phyloP scores from a whole-genome alignment of 2,329 filamentous ascomycete genomes.

The Aspergillus quadrilineatus region DNA sequence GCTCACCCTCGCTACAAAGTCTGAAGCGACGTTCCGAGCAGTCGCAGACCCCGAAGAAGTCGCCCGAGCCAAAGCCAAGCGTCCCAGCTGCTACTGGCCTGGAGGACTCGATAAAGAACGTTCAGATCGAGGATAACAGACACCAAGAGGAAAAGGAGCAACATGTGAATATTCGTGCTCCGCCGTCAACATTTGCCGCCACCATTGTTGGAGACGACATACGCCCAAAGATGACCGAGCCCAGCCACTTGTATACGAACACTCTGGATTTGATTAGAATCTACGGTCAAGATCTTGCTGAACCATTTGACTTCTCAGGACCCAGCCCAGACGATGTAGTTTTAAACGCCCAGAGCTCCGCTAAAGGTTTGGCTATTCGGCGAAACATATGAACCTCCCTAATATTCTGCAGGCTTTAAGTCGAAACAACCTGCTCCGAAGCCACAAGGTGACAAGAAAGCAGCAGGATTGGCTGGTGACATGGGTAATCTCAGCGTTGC shows the following conservation, averaged over 20 bases:
- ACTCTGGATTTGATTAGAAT: slow-evolving; percentile 38
- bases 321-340: slow-evolving; percentile 93
- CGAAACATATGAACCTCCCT: slow-evolving; percentile 38
- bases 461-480: slow-evolving; percentile 48
- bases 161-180: slow-evolving; percentile 39
- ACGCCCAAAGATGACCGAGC: slow-evolving; percentile 28
- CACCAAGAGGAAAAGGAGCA: slow-evolving; percentile 17
- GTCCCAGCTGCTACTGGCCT: slow-evolving; percentile 5
- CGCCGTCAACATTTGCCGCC: slow-evolving; percentile 53
- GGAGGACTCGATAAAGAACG: slow-evolving; percentile 8
- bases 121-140: neutral
- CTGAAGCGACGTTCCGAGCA: slow-evolving; percentile 13
- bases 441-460: slow-evolving; percentile 42
- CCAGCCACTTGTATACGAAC: slow-evolving; percentile 34
- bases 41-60: slow-evolving; percentile 20
- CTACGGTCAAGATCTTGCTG: slow-evolving; percentile 43
- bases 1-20: slow-evolving; percentile 22
- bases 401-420: slow-evolving; percentile 47
- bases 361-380: slow-evolving; percentile 70
- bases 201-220: slow-evolving; percentile 39
- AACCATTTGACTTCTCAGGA: slow-evolving; percentile 65
- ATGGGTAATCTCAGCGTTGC: slow-evolving; percentile 51
- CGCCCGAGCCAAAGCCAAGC: slow-evolving; percentile 17
- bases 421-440: slow-evolving; percentile 44
- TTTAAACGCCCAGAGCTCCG: slow-evolving; percentile 70